Percentiles rank a stretch among this genome's conserved stretches.
phyloP scores from a whole-genome alignment of 176 grass and related monocot genomes.

The Hordeum marinum region DNA sequence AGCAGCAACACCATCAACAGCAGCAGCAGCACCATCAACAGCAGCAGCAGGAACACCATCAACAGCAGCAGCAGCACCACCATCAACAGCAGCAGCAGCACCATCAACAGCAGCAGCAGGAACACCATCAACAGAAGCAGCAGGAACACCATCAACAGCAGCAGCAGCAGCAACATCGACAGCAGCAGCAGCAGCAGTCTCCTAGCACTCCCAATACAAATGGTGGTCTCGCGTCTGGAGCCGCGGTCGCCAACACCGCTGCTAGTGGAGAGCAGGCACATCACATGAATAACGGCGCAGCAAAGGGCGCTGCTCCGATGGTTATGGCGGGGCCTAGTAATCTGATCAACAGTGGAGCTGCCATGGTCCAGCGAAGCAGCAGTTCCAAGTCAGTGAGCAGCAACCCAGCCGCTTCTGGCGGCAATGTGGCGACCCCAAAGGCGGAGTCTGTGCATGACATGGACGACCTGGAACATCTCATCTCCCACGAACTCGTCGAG shows the following conservation, averaged over 20 bases:
- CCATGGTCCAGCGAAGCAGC: slow-evolving; percentile 40
- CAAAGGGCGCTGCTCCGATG: slow-evolving; percentile 2
- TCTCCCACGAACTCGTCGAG: slow-evolving; percentile 42
- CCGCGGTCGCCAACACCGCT: not conserved
- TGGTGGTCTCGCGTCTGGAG: slow-evolving; percentile 30
- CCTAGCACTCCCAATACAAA: slow-evolving; percentile 33
- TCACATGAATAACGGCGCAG: not conserved
- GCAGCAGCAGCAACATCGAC: slow-evolving; percentile 11
- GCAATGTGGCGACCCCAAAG: slow-evolving; percentile 32
- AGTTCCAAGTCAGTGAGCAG: slow-evolving; percentile 87
- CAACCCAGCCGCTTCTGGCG: slow-evolving; percentile 41
- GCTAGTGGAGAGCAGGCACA: slow-evolving; percentile 17
- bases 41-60: no score
- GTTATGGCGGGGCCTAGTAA: slow-evolving; percentile 33
- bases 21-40: no score
- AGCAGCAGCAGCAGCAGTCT: slow-evolving; percentile 24
- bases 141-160: no score
- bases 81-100: no score
- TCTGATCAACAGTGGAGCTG: slow-evolving; percentile 34
- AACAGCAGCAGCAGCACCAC: no score
- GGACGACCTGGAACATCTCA: slow-evolving; percentile 42
- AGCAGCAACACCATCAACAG: no score
- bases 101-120: slow-evolving; percentile 9
- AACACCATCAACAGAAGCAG: slow-evolving; percentile 10
- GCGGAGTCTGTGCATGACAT: slow-evolving; percentile 55